phyloP scores from a whole-genome alignment of 2,329 filamentous ascomycete species.

The Exophiala lecanii-corni region DNA sequence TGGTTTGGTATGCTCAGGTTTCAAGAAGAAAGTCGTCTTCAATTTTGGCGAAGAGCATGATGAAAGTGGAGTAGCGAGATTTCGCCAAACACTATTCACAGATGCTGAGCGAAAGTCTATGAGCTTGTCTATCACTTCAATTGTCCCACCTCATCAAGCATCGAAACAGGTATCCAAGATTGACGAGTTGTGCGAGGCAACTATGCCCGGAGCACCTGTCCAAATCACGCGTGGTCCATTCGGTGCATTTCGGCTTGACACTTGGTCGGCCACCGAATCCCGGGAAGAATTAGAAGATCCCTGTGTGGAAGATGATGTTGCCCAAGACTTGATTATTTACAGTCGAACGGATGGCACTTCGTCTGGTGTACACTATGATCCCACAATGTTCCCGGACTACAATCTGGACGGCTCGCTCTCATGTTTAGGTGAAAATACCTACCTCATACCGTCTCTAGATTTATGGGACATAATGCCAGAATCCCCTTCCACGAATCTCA shows the following conservation, averaged over 20 bases:
- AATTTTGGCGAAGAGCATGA: conserved; percentile 29
- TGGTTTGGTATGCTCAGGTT: conserved; percentile 37
- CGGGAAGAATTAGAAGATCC: too few species aligned
- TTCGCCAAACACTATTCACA: conserved; percentile 43
- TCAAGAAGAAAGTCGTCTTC: conserved; percentile 39
- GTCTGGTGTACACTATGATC: too few species aligned
- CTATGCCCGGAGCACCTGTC: neutral
- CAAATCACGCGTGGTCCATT: conserved; percentile 12
- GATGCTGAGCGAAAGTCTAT: conserved; percentile 33
- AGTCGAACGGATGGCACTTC: too few species aligned
- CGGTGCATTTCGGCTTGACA: conserved; percentile 9
- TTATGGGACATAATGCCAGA: conserved; percentile 3
- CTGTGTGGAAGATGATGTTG: neutral
- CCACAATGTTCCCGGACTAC: too few species aligned
- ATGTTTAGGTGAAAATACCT: too few species aligned
- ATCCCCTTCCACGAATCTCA: too few species aligned
- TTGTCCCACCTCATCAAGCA: conserved; percentile 28
- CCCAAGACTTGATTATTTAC: too few species aligned
- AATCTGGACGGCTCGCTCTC: too few species aligned
- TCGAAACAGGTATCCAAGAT: conserved; percentile 26
- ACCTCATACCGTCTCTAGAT: neutral
- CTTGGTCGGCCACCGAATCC: neutral
- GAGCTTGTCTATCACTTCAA: conserved; percentile 34
- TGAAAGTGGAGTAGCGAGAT: too few species aligned
- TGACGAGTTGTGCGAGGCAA: conserved; percentile 29